Evolutionary conservation across 129 eudicot species (phyloP).

Genomic region (Saussurea involucrata): DNA sequence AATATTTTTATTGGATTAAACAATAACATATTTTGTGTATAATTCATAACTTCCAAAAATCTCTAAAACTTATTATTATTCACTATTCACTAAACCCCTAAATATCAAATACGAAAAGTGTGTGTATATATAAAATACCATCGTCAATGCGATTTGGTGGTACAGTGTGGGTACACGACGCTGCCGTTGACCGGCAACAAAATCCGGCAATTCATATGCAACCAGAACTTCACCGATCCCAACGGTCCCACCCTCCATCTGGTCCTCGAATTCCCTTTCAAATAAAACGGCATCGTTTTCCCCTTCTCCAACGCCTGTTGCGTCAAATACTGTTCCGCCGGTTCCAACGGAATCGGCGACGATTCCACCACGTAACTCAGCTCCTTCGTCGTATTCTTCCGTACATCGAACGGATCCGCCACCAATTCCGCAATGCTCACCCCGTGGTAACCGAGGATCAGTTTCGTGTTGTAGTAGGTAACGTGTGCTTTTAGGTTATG

Average conservation of each 20-base stretch:
- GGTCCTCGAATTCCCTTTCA: conserved; percentile 57
- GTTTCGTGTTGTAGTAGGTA: conserved; percentile 38
- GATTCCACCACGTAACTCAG: conserved; percentile 45
- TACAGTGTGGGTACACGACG: conserved; percentile 36
- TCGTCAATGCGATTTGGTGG: conserved; percentile 33
- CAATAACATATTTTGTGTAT: background rate
- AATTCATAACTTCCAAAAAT: background rate
- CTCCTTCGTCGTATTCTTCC: conserved; percentile 32
- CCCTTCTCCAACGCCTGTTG: conserved; percentile 19
- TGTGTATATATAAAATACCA: background rate
- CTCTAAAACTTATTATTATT: conserved; percentile 12
- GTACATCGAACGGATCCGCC: conserved; percentile 53
- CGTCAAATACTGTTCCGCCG: conserved; percentile 24
- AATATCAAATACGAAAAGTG: background rate
- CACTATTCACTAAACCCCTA: background rate
- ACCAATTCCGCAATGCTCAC: conserved; percentile 40
- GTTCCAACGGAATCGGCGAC: conserved; percentile 43
- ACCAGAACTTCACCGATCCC: conserved; percentile 63
- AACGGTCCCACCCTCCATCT: conserved; percentile 63
- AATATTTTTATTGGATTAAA: background rate
- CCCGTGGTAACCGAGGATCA: conserved; percentile 43
- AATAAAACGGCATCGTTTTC: conserved; percentile 21
- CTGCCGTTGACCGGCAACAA: conserved; percentile 26
- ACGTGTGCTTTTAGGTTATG: conserved; percentile 60
- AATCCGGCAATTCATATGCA: conserved; percentile 49